Base-by-base conservation (phyloP, 2,329 filamentous ascomycete species). In the Diaporthe humulicola region DNA sequence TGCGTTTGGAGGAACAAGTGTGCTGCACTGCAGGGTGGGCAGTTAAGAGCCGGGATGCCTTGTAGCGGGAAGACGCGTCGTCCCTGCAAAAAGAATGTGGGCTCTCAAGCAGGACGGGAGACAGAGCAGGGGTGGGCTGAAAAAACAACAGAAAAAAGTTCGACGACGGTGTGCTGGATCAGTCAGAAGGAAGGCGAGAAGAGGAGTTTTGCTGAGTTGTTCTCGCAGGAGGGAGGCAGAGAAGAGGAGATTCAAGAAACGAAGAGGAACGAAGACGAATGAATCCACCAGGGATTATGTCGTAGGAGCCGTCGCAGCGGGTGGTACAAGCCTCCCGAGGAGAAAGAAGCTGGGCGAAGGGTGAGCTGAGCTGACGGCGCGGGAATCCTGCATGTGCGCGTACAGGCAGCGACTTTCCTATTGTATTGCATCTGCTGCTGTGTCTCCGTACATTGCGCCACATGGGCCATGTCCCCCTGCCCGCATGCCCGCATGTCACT, bases 361-460 rank as follows among this genome's bases (percentile, higher is more conserved):
- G 38, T 48, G 61, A 48, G 40, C 38, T 64, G 60, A 48, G 60
- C n/a, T 40, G 57, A 42, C 25, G 58, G 25, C 25, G 3, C 74
- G 72, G 72, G 71, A 71, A 71, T 64, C 36, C 70, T 50, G 30
- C 42, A 58, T 45, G 38, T 57, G 67, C 38, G 56, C 17, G 33
- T 22, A 33, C 15, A 70, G 30, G 33, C 70, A 61, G 45, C 70
- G 64, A 52, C 70, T 52, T 72, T 48, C 42, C 22, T 64, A 40
- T 42, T 54, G 57, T 52, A 30, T 33, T n/a, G n/a, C n/a, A n/a
- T n/a, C n/a, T n/a, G n/a, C n/a, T n/a, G n/a, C n/a, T n/a, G n/a
- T n/a, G n/a, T n/a, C n/a, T n/a, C n/a, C n/a, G n/a, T n/a, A n/a
- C n/a, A n/a, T n/a, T n/a, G n/a, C n/a, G 42, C 42, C 42, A 48